These are phyloP conservation scores for Albifimbria verrucaria DNA, from an alignment of 2,329 filamentous ascomycete genomes.

Conservation along the genomic window DNA sequence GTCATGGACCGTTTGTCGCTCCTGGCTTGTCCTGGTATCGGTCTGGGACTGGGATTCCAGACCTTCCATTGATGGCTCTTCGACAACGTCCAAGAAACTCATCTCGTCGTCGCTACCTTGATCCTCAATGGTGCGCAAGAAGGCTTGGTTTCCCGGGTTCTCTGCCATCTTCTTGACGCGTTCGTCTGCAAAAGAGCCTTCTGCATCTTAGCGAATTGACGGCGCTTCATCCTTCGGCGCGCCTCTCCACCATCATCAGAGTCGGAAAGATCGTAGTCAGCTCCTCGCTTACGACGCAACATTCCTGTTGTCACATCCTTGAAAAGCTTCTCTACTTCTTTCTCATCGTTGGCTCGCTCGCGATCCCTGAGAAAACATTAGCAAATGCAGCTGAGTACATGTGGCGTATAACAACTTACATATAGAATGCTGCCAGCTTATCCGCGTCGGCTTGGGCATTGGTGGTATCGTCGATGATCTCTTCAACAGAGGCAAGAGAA, in stretches of 20 bases:
- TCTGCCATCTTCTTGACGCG: conserved; percentile 86
- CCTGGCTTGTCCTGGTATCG: conserved; percentile 20
- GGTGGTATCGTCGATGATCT: conserved; percentile 87
- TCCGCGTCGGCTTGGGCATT: conserved; percentile 75
- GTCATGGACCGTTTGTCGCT: conserved; percentile 39
- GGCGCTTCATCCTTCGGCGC: conserved; percentile 74
- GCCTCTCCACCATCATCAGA: conserved; percentile 84
- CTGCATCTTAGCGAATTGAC: conserved; percentile 88
- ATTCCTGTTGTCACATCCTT: conserved; percentile 89
- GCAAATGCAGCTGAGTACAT: too few species aligned
- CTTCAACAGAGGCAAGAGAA: conserved; percentile 65
- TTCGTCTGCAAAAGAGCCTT: conserved; percentile 86
- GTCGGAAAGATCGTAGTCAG: conserved; percentile 83
- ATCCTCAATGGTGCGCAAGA: conserved; percentile 87
- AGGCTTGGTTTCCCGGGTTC: conserved; percentile 85
- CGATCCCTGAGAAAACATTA: conserved; percentile 57
- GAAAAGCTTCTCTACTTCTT: conserved; percentile 85
- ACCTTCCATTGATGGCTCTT: conserved; percentile 29
- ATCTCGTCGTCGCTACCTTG: conserved; percentile 71
- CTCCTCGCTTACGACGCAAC: conserved; percentile 77
- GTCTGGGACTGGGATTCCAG: conserved; percentile 29
- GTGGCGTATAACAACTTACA: conserved; percentile 58
- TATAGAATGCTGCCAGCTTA: conserved; percentile 80
- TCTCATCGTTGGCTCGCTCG: conserved; percentile 76
- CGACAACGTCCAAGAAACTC: conserved; percentile 63